These are phyloP conservation scores for Aspergillus texensis DNA, from an alignment of 2,329 filamentous ascomycete species.

Conservation along the genomic window DNA sequence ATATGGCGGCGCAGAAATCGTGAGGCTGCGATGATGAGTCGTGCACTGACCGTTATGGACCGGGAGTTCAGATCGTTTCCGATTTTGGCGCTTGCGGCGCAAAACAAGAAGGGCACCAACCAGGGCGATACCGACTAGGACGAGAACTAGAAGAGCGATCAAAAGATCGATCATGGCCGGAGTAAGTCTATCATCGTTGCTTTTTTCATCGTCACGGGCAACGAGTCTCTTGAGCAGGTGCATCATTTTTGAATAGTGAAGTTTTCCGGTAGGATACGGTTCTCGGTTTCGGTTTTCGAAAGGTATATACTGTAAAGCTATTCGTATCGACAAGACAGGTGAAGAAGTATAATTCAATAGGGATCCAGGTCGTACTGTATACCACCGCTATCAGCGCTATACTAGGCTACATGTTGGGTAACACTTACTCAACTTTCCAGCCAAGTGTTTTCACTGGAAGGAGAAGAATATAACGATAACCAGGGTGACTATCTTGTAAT, in stretches of 20 bases:
- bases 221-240: conserved; percentile 50
- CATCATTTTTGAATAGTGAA: conserved; percentile 25
- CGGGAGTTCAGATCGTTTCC: conserved; percentile 58
- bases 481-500: conserved; percentile 6
- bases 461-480: conserved; percentile 6
- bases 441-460: conserved; percentile 3
- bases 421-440: conserved; percentile 17
- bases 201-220: conserved; percentile 52
- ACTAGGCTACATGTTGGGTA: background rate
- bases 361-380: conserved; percentile 15
- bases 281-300: conserved; percentile 2
- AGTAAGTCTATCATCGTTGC: conserved; percentile 55
- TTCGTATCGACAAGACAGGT: conserved; percentile 6
- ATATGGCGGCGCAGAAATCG: conserved; percentile 54
- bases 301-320: conserved; percentile 8
- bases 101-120: conserved; percentile 71
- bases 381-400: background rate
- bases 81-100: conserved; percentile 65
- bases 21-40: conserved; percentile 58
- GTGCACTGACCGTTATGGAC: conserved; percentile 65
- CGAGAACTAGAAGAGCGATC: conserved; percentile 75
- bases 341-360: conserved; percentile 11
- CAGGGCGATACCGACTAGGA: conserved; percentile 71
- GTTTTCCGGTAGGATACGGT: background rate
- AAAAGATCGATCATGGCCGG: conserved; percentile 72